These are phyloP conservation scores for Colletotrichum sp. DNA, from an alignment of 2,329 filamentous ascomycete genomes.

Conservation along the genomic window DNA sequence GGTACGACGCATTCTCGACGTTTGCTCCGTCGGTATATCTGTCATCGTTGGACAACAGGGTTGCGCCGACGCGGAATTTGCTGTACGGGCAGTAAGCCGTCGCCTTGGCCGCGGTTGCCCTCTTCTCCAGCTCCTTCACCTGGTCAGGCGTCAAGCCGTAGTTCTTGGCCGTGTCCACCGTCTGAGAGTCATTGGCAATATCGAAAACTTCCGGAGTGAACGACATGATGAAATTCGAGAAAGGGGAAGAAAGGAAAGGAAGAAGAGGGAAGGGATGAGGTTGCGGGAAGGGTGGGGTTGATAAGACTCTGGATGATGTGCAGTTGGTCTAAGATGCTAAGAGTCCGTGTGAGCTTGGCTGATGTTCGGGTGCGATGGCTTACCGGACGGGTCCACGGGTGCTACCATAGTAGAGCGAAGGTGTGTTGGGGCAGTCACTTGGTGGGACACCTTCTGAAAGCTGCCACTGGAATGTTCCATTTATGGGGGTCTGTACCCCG, in stretches of 20 bases:
- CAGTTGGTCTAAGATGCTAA: background rate
- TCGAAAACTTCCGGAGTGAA: constrained; percentile 23
- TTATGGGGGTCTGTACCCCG: constrained; percentile 3
- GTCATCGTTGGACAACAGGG: constrained; percentile 66
- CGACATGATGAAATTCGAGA: constrained; percentile 8
- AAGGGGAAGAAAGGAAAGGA: background rate
- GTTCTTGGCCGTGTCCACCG: constrained; percentile 34
- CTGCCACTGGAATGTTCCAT: constrained; percentile 1
- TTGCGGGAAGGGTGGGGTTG: background rate
- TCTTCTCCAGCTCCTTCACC: constrained; percentile 66
- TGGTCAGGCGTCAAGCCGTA: constrained; percentile 65
- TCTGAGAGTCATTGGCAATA: constrained; percentile 27
- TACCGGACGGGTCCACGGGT: background rate
- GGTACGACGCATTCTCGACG: constrained; percentile 92
- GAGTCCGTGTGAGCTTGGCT: background rate
- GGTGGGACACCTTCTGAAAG: background rate
- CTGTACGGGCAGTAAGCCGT: constrained; percentile 93
- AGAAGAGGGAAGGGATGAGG: background rate
- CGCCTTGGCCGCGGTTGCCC: constrained; percentile 74
- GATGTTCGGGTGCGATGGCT: background rate
- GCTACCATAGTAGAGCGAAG: background rate
- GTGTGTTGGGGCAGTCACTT: background rate
- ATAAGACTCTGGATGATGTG: background rate
- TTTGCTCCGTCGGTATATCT: constrained; percentile 78
- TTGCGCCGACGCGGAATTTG: constrained; percentile 87